Percentiles rank a stretch among this genome's conserved stretches.
Evolutionary conservation across 2,329 filamentous ascomycete species (phyloP).

Genomic region (Acrodontium crateriforme): DNA sequence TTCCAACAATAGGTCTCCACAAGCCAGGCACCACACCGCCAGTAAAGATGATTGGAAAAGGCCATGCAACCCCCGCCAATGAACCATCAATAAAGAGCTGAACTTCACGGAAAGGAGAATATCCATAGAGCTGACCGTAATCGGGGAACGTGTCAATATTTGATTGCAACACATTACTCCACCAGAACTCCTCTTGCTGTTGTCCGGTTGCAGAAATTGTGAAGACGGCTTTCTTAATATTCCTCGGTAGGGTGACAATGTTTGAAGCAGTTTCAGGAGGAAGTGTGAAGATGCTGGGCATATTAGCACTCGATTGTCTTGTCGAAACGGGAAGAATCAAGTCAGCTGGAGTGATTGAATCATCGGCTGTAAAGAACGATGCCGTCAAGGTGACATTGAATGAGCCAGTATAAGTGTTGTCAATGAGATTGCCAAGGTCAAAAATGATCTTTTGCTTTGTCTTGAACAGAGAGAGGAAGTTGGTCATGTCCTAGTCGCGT

Average conservation of each 20-base stretch:
- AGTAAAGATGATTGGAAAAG: constrained; percentile 70
- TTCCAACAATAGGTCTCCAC: constrained; percentile 65
- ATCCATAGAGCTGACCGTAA: constrained; percentile 46
- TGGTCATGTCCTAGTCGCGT: constrained; percentile 47
- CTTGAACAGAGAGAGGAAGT: constrained; percentile 55
- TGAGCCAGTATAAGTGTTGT: constrained; percentile 55
- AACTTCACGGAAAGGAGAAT: constrained; percentile 64
- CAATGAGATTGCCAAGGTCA: constrained; percentile 61
- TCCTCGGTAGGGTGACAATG: constrained; percentile 48
- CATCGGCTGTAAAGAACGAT: constrained; percentile 48
- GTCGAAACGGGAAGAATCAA: constrained; percentile 53
- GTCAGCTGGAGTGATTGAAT: constrained; percentile 39
- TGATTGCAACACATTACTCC: constrained; percentile 57
- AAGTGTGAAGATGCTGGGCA: constrained; percentile 53
- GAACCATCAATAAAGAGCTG: constrained; percentile 61
- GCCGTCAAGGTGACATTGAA: constrained; percentile 65
- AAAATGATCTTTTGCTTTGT: constrained; percentile 62
- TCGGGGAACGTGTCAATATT: constrained; percentile 45
- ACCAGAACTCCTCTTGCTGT: constrained; percentile 71
- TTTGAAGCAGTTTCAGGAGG: constrained; percentile 49
- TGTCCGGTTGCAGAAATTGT: constrained; percentile 69
- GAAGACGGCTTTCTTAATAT: constrained; percentile 56
- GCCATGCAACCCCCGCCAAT: constrained; percentile 65
- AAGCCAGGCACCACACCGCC: constrained; percentile 65
- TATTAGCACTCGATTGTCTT: constrained; percentile 33